Conservation (phyloP, 495 filamentous ascomycete genomes). For the Podospora sp. region DNA sequence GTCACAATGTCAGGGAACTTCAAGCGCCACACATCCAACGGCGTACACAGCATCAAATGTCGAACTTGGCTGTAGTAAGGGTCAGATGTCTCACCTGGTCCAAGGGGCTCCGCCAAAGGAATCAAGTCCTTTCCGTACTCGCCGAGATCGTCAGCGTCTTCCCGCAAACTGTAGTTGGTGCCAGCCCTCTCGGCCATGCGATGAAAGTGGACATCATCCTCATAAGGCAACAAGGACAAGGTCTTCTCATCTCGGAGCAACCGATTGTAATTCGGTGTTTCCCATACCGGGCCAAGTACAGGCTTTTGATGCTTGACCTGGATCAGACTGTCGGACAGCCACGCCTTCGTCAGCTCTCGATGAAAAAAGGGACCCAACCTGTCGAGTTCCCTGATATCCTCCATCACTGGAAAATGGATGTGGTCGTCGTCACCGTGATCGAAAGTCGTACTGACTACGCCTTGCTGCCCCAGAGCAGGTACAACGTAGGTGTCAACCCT, state of each 20-base stretch:
- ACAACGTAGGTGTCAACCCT: slow-evolving; percentile 23
- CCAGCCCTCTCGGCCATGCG: neutral
- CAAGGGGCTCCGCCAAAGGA: neutral
- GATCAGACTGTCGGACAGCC: neutral
- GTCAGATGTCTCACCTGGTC: neutral
- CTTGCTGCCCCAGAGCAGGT: neutral
- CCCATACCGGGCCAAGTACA: neutral
- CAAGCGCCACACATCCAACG: neutral
- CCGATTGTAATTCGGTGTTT: neutral
- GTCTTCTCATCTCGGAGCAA: neutral
- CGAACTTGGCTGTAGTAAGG: slow-evolving; percentile 6
- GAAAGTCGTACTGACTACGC: slow-evolving; percentile 6
- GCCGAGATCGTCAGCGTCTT: neutral
- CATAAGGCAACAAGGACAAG: neutral
- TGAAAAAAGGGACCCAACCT: neutral
- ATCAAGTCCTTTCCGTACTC: neutral
- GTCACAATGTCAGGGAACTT: neutral
- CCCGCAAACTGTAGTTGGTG: neutral
- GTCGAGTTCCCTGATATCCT: slow-evolving; percentile 2
- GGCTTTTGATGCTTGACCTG: slow-evolving; percentile 3
- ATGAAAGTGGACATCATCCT: neutral
- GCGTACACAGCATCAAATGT: slow-evolving; percentile 13
- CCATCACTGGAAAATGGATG: slow-evolving; percentile 3
- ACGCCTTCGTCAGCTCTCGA: slow-evolving; percentile 7
- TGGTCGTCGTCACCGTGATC: slow-evolving; percentile 3